Conservation (phyloP, 1,284 basidiomycete genomes). For the Chalciporus sp. region DNA sequence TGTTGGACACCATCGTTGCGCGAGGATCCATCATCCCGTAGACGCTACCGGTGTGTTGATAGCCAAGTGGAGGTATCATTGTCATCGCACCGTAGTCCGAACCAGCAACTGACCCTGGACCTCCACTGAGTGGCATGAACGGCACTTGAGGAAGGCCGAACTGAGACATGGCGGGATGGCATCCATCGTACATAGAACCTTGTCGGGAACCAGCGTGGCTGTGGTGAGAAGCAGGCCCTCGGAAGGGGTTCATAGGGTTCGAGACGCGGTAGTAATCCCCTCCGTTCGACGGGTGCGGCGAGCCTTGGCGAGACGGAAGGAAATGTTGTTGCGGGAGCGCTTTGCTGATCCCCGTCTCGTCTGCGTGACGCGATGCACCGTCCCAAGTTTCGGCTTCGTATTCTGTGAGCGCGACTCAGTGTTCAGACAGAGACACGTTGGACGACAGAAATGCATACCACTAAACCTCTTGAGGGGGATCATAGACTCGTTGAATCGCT, state of each 20-base stretch:
- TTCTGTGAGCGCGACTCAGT: conserved; percentile 48
- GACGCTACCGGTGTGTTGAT: too few relatives aligned
- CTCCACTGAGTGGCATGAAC: too few relatives aligned
- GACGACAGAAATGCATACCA: conserved; percentile 55
- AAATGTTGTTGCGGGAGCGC: conserved; percentile 53
- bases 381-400: conserved; percentile 92
- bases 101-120: too few relatives aligned
- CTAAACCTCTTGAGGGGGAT: conserved; percentile 98
- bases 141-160: too few relatives aligned
- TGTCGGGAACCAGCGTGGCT: conserved; percentile 67
- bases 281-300: conserved; percentile 68
- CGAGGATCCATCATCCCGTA: conserved; percentile 63
- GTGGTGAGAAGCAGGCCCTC: conserved; percentile 52
- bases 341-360: conserved; percentile 69
- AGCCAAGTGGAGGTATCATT: too few relatives aligned
- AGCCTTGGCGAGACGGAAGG: conserved; percentile 53
- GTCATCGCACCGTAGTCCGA: too few relatives aligned
- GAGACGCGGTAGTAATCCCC: conserved; percentile 86
- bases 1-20: conserved; percentile 61
- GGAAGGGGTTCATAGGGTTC: conserved; percentile 66
- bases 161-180: conserved; percentile 44
- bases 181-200: conserved; percentile 39
- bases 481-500: conserved; percentile 96
- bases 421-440: background rate
- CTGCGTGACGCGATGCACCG: conserved; percentile 76